Evolutionary conservation across 768 basidiomycete genomes (phyloP).

Genomic region (Serendipita sp.): DNA sequence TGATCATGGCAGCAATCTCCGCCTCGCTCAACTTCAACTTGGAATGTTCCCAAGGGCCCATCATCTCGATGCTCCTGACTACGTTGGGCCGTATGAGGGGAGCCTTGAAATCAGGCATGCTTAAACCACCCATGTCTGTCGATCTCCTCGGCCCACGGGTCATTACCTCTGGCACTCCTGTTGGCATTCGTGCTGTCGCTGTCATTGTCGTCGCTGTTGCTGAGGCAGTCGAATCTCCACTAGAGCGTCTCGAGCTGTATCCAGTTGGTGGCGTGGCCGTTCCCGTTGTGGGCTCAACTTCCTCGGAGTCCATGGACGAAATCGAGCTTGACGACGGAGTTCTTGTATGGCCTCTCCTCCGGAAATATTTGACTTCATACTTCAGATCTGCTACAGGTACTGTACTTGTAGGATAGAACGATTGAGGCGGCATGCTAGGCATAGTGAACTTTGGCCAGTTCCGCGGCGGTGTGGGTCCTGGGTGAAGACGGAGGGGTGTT

Average conservation of each 20-base stretch:
- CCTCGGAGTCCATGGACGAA: background rate
- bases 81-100: background rate
- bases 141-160: background rate
- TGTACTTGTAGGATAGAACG: slow-evolving; percentile 13
- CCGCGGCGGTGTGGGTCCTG: slow-evolving; percentile 47
- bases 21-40: background rate
- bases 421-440: slow-evolving; percentile 46
- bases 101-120: background rate
- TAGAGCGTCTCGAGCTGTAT: background rate
- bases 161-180: background rate
- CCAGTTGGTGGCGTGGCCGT: background rate
- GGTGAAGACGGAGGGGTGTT: slow-evolving; percentile 40
- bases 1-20: slow-evolving; percentile 4
- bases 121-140: background rate
- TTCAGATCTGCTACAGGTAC: background rate
- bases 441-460: slow-evolving; percentile 45
- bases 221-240: background rate
- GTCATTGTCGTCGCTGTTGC: background rate
- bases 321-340: background rate
- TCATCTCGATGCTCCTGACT: background rate
- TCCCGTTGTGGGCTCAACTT: background rate
- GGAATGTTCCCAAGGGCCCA: slow-evolving; percentile 3
- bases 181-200: background rate
- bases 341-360: background rate
- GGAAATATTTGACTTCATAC: background rate